Base-by-base conservation (phyloP, 2,329 filamentous ascomycete genomes). In the Aspergillus sp. region DNA sequence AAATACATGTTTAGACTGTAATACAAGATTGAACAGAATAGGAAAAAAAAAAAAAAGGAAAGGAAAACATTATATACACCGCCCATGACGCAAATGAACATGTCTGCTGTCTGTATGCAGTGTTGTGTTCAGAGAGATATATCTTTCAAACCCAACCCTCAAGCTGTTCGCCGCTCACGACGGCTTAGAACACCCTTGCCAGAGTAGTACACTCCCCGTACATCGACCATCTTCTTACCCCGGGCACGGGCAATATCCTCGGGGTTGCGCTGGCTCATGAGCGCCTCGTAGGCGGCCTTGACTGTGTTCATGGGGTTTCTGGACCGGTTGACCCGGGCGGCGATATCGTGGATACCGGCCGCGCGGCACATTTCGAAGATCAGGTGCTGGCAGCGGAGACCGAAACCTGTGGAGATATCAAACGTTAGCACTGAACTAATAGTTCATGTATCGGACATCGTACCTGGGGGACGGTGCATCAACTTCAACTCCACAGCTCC, bases 281-380 rank as follows among this genome's bases (percentile, higher is more conserved):
- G 82, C 5, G 93, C 94, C 76, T 94, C 77, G 78, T 90, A 91
- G 42, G 92, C 86, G 13, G 95, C 95, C 81, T 97, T 97, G 79
- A 96, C 90, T 17, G 93, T 91, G 82, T 99, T 99, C 92, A 98
- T 96, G 68, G 92, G 92, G 83, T 96, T 98, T 71, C 93, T 87
- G 64, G 91, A 91, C 49, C 94, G 89, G 39, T 89, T 88, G 64
- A 96, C 93, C 67, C 86, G 85, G 52, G 91, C 93, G 15, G 92
- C 86, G 36, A 99, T 85, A 75, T 99, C 95, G 65, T 89, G 84
- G 71, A 99, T 92, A 66, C 95, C 95, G 42, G 88, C 90, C 52
- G 88, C 88, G 65, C 92, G 90, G 73, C 91, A 93, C 82, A 99
- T 92, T 77, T 99, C 94, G 78, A 93, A 98, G 76, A 99, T 94